Evolutionary conservation across 2,329 filamentous ascomycete genomes (phyloP), one percentile per base, ranked within the genome.

Genomic region (Aschersonia sp.): DNA sequence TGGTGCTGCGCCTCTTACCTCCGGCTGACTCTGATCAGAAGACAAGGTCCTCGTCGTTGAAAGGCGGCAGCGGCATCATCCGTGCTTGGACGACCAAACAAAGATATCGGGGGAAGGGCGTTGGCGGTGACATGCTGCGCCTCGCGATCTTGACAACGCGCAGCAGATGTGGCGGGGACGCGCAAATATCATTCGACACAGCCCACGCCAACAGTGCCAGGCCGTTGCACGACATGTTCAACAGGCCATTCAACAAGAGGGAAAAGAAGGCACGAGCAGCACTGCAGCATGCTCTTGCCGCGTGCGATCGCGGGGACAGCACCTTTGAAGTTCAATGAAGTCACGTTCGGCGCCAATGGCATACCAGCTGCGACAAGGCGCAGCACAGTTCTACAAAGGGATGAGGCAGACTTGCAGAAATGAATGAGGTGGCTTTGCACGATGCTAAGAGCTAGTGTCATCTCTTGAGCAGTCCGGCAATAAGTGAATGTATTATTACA

Each of bases 21-120:
- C 32, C 49, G 2, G 37, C 47, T 5, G 33, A 42, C n/a, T 46
- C 48, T 6, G 40, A 2, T 9, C 47, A 48, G 44, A 48, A 47
- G 22, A 45, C 44, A 12, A 46, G 47, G 7, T 37, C 45, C 4
- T 39, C 49, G 30, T 44, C 42, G n/a, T 30, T 43, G 54, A 68
- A 68, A 53, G 73, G 73, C 30, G 77, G 77, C 44, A 73, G 71
- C 50, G 83, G 79, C 4, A 64, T 84, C 33, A 79, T 95, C 46
- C 76, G 84, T 12, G 87, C 83, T 3, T 94, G 87, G 87, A 89
- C 87, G 1, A 85, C 88, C 1, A 75, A 72, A 60, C 63, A 80
- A 45, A 71, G 73, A 54, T 92, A 87, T 62, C 73, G 87, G 22
- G 68, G 74, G 31, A 77, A 76, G 50, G 86, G 87, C 0, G 69